phyloP scores from a whole-genome alignment of 192 early-diverging fungal species.

The Rhizoclosmatium sp. region DNA sequence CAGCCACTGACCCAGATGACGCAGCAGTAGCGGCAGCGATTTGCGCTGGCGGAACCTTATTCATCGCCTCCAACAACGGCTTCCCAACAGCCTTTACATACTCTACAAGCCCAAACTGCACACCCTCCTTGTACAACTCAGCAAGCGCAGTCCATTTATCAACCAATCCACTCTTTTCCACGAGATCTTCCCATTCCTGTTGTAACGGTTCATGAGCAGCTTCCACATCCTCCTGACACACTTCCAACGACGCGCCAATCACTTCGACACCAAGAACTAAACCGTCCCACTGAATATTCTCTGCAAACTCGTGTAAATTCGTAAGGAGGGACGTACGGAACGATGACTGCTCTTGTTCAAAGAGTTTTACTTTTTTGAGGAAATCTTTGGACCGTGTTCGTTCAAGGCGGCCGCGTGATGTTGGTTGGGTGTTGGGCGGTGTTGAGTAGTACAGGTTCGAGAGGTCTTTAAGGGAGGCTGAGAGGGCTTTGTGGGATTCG shows the following conservation, averaged over 20 bases:
- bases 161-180: background rate
- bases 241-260: constrained; percentile 25
- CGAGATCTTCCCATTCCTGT: background rate
- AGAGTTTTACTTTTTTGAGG: background rate
- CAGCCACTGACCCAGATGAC: background rate
- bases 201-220: constrained; percentile 2
- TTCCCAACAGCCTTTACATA: constrained; percentile 28
- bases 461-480: background rate
- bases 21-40: background rate
- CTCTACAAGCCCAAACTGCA: constrained; percentile 24
- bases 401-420: constrained; percentile 11
- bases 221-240: constrained; percentile 24
- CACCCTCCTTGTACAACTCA: background rate
- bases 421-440: background rate
- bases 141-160: background rate
- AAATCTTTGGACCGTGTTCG: constrained; percentile 13
- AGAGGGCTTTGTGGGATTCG: background rate
- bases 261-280: constrained; percentile 34
- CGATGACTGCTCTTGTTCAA: constrained; percentile 7
- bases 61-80: constrained; percentile 1
- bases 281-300: constrained; percentile 31
- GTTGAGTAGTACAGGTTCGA: background rate
- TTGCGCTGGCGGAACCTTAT: background rate
- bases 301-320: constrained; percentile 24
- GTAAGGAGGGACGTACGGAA: constrained; percentile 14